Base-by-base conservation (phyloP, 2,329 filamentous ascomycete species). In the Xylariaceae sp. region DNA sequence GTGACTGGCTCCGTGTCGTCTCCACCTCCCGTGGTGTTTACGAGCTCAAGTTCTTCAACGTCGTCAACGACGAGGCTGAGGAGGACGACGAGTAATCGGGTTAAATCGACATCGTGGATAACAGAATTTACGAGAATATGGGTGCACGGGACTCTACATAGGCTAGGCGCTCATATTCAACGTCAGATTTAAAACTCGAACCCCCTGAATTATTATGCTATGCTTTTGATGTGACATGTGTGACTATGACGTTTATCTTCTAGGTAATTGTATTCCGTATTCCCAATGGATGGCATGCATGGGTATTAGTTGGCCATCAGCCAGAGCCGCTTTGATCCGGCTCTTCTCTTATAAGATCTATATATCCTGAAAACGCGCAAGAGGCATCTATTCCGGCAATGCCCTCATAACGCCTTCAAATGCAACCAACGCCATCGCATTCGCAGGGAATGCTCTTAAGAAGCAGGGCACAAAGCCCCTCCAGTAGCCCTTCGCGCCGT, bases 1-100 rank as follows among this genome's bases (percentile, higher is more conserved):
- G 94, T 83, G 94, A 99, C 86, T 99, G 94, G 94, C 90, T 99
- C 76, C 92, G 94, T 74, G 93, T 99, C 73, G 94, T 99, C 75
- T 95, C 92, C 72, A 97, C 93, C 77, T 92, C 89, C 78, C 93
- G 93, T 84, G 93, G 94, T 77, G 92, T 97, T 69, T 99, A 99
- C 85, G 92, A 97, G 86, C 89, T 99, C 81, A 92, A 96, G 85
- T 99, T 99, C 92, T 99, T 96, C 92, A 99, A 99, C 86, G 92
- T 99, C 76, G 93, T 97, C 75, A 94, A 96, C 80, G 94, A 99
- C 78, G 93, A 92, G 78, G 92, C 85, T 72, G 94, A 97, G 71
- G 94, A 99, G 76, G 94, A 99, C 77, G 94, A 99, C 76, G 94
- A 99, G 80, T 99, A 97, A 87, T 61, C 72, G 72, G 51, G 55